A percentile compares a stretch with the other conserved stretches of the same genome.
Conservation (phyloP, 139 green algal genomes). For the Asterochloris sp. region DNA sequence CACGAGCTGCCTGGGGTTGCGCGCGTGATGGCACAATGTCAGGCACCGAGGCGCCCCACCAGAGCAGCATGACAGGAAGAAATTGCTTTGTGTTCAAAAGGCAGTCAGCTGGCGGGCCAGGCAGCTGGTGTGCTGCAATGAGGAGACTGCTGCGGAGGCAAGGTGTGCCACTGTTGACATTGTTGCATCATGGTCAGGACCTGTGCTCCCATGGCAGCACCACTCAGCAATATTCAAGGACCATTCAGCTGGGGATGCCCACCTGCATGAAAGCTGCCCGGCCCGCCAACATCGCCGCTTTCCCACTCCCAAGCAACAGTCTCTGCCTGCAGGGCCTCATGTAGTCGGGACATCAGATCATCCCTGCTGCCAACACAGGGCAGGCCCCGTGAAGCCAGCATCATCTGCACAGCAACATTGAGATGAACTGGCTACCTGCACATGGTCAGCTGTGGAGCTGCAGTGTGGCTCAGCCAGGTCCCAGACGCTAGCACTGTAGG, state of each 20-base stretch:
- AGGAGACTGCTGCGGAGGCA: no score
- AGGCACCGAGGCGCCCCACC: no score
- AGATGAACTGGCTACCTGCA: no score
- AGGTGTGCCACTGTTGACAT: no score
- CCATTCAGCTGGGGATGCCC: not conserved
- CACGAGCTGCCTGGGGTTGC: not conserved
- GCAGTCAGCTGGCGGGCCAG: not conserved
- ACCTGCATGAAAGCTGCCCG: slow-evolving; percentile 1
- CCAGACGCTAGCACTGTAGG: no score
- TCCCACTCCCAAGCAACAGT: slow-evolving; percentile 42
- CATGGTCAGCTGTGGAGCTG: no score
- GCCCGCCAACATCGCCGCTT: slow-evolving; percentile 12
- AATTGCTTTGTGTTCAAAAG: no score
- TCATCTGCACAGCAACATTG: slow-evolving; percentile 1
- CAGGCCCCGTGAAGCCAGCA: slow-evolving; percentile 30
- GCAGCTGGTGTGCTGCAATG: not conserved
- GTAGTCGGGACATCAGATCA: slow-evolving; percentile 17
- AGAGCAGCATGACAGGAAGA: no score
- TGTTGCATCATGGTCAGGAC: no score
- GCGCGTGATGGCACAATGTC: no score
- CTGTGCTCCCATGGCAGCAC: no score
- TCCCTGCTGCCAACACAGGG: slow-evolving; percentile 30
- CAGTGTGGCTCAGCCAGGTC: no score
- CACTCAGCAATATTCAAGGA: not conserved
- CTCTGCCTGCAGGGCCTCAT: slow-evolving; percentile 23